Evolutionary conservation across 257 asterid species (phyloP).

Genomic region (Mentha longifolia): DNA sequence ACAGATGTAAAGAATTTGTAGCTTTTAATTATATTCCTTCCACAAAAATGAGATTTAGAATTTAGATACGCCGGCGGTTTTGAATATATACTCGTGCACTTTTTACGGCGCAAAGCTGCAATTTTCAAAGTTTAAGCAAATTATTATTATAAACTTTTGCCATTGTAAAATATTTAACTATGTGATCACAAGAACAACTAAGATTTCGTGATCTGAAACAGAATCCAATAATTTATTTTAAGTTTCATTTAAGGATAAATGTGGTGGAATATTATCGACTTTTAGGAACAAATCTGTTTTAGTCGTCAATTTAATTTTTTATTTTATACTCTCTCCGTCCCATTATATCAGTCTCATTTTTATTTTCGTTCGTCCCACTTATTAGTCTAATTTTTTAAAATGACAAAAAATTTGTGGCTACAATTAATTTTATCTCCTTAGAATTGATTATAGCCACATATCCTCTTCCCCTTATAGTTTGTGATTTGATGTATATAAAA

Average conservation of each 20-base stretch:
- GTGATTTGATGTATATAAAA: background rate
- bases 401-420: too few species aligned
- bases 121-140: conserved; percentile 11
- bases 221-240: background rate
- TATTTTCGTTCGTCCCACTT: too few species aligned
- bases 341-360: too few species aligned
- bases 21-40: conserved; percentile 37
- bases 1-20: conserved; percentile 21
- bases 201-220: conserved; percentile 14
- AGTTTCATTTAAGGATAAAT: conserved; percentile 10
- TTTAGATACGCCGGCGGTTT: conserved; percentile 38
- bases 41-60: conserved; percentile 28
- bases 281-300: conserved; percentile 39
- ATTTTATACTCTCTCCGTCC: too few species aligned
- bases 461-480: too few species aligned
- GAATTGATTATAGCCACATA: too few species aligned
- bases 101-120: conserved; percentile 48
- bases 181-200: background rate
- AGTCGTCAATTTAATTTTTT: conserved; percentile 4
- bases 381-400: too few species aligned
- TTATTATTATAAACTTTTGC: background rate
- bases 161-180: background rate
- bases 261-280: conserved; percentile 31
- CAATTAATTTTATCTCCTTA: too few species aligned
- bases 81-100: conserved; percentile 32